Conservation (phyloP, 257 asterid genomes). For the Mitragyna speciosa region DNA sequence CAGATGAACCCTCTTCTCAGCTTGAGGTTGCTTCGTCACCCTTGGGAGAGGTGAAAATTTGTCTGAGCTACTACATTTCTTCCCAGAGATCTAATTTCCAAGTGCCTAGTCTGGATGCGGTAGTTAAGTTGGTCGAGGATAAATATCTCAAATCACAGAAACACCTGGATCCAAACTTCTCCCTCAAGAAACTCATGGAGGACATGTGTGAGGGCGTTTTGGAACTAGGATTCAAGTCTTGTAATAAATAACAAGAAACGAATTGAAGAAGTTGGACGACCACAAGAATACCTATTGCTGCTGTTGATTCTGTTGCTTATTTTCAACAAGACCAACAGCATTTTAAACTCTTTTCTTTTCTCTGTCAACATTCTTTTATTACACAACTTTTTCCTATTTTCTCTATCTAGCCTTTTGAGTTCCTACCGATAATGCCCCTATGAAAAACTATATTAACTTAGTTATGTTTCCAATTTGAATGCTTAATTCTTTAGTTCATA, state of each 20-base stretch:
- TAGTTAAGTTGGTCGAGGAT: slow-evolving; percentile 29
- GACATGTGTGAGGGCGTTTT: slow-evolving; percentile 54
- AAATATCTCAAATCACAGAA: slow-evolving; percentile 46
- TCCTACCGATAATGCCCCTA: no score
- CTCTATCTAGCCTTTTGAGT: neutral
- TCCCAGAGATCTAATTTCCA: slow-evolving; percentile 25
- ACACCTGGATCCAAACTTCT: slow-evolving; percentile 41
- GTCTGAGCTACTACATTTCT: slow-evolving; percentile 24
- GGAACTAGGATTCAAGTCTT: slow-evolving; percentile 42
- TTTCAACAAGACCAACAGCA: neutral
- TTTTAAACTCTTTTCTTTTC: neutral
- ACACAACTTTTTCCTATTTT: no score
- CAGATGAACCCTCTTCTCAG: slow-evolving; percentile 10
- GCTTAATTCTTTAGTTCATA: no score
- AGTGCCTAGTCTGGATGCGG: slow-evolving; percentile 32
- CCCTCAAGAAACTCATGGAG: slow-evolving; percentile 52
- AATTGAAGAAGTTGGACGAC: neutral
- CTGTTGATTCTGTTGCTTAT: neutral
- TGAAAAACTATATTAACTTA: no score
- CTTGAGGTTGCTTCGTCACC: slow-evolving; percentile 33
- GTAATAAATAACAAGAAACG: slow-evolving; percentile 3
- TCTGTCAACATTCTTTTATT: neutral
- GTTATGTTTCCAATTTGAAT: no score
- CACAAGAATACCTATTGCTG: neutral
- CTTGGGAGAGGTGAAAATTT: slow-evolving; percentile 35